Percentiles rank a stretch among this genome's conserved stretches.
These are phyloP conservation scores for Xylariaceae sp. DNA, from an alignment of 2,329 filamentous ascomycete species.

Conservation along the genomic window DNA sequence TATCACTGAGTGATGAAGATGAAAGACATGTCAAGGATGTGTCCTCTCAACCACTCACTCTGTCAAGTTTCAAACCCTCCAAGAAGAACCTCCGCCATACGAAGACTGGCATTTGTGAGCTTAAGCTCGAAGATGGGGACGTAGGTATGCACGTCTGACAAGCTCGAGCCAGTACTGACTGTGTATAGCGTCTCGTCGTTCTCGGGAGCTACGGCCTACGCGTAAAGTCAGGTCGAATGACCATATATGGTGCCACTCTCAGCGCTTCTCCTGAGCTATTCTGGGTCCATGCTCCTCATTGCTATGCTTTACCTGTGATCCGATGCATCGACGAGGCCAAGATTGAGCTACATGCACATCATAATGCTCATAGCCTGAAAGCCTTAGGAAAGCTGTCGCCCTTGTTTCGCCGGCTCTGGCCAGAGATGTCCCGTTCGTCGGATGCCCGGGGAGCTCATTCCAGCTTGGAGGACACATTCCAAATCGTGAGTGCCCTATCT, in stretches of 20 bases:
- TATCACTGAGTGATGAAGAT: constrained; percentile 2
- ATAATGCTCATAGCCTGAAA: constrained; percentile 45
- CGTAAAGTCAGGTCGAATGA: constrained; percentile 58
- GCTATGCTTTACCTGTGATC: constrained; percentile 66
- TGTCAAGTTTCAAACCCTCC: constrained; percentile 28
- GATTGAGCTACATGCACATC: constrained; percentile 55
- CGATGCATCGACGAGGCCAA: constrained; percentile 46
- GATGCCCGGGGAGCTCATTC: constrained; percentile 23
- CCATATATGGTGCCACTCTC: constrained; percentile 62
- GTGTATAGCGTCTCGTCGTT: constrained; percentile 52
- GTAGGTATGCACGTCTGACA: constrained; percentile 21
- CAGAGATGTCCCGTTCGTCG: constrained; percentile 34
- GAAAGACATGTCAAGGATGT: constrained; percentile 5
- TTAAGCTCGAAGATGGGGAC: constrained; percentile 28
- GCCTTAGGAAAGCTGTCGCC: constrained; percentile 59
- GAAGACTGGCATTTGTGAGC: constrained; percentile 19
- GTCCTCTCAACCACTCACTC: constrained; percentile 15
- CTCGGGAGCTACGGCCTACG: constrained; percentile 66
- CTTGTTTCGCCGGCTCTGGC: constrained; percentile 65
- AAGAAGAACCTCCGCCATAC: constrained; percentile 23
- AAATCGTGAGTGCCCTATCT: constrained; percentile 41
- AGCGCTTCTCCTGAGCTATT: constrained; percentile 42
- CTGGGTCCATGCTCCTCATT: constrained; percentile 63
- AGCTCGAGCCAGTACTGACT: constrained; percentile 5
- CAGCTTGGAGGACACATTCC: constrained; percentile 36